These are phyloP conservation scores for Diatrype stigma DNA, from an alignment of 2,329 filamentous ascomycete genomes.

Conservation along the genomic window DNA sequence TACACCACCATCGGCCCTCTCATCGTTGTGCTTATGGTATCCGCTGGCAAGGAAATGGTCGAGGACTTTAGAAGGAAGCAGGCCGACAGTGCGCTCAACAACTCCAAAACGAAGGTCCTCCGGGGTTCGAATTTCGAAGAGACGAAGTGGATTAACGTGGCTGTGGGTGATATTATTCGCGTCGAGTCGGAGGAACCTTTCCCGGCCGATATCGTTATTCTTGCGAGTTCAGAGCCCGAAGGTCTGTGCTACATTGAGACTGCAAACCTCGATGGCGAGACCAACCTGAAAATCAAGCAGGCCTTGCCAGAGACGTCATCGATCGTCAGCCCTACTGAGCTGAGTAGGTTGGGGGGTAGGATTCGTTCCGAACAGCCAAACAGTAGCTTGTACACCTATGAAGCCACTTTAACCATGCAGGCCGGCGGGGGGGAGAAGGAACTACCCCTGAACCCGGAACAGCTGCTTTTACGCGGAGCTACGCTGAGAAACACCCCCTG, in stretches of 20 bases:
- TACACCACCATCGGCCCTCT: slow-evolving; percentile 98
- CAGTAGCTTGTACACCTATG: slow-evolving; percentile 97
- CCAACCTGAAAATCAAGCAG: slow-evolving; percentile 98
- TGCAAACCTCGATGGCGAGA: slow-evolving; percentile 95
- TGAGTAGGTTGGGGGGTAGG: slow-evolving; percentile 80
- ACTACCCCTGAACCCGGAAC: slow-evolving; percentile 82
- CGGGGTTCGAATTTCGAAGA: slow-evolving; percentile 81
- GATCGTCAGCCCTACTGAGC: slow-evolving; percentile 79
- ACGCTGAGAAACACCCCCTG: slow-evolving; percentile 94
- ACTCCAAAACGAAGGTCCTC: slow-evolving; percentile 77
- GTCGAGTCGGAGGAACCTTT: slow-evolving; percentile 95
- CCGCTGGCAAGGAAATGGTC: slow-evolving; percentile 87
- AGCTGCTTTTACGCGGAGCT: slow-evolving; percentile 86
- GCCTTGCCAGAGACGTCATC: slow-evolving; percentile 86
- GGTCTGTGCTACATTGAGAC: slow-evolving; percentile 98
- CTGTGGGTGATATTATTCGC: slow-evolving; percentile 86
- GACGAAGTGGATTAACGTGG: slow-evolving; percentile 88
- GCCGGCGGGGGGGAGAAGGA: slow-evolving; percentile 91
- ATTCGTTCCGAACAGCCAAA: slow-evolving; percentile 96
- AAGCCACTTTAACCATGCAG: slow-evolving; percentile 90
- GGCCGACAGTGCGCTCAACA: slow-evolving; percentile 83
- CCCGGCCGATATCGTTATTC: slow-evolving; percentile 84
- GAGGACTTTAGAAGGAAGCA: slow-evolving; percentile 89
- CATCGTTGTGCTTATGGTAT: slow-evolving; percentile 85
- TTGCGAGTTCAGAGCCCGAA: slow-evolving; percentile 95